Conservation (phyloP, 163 green algal genomes). For the Trebouxiophyceae sp. region DNA sequence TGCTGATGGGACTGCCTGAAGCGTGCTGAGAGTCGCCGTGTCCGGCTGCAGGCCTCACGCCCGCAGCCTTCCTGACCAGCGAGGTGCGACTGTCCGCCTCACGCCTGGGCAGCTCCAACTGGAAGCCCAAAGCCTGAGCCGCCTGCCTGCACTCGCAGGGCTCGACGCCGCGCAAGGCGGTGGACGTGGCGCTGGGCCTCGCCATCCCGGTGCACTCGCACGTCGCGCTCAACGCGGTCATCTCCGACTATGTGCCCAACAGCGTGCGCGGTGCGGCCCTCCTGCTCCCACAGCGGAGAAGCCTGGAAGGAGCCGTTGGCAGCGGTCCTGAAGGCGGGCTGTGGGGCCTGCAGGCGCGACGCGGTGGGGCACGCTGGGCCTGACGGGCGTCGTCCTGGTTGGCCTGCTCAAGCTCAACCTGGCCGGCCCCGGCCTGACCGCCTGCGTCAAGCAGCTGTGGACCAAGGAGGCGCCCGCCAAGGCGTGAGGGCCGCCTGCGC, state of each 20-base stretch:
- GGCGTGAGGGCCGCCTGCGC: too few species aligned
- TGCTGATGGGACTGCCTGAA: too few species aligned
- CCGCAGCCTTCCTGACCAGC: slow-evolving; percentile 1
- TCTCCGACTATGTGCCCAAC: slow-evolving; percentile 68
- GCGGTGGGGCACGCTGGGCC: slow-evolving; percentile 29
- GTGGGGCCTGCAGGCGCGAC: slow-evolving; percentile 19
- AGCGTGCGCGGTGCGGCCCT: background rate
- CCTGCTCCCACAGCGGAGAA: background rate
- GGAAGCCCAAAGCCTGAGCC: too few species aligned
- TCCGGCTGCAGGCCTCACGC: slow-evolving; percentile 7
- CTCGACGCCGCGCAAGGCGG: slow-evolving; percentile 28
- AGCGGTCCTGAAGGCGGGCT: background rate
- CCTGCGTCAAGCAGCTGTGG: slow-evolving; percentile 42
- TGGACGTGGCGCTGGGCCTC: slow-evolving; percentile 47
- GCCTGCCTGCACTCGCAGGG: too few species aligned
- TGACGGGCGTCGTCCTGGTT: slow-evolving; percentile 31
- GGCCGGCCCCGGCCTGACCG: slow-evolving; percentile 40
- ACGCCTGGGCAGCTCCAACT: too few species aligned
- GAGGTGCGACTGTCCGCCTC: slow-evolving; percentile 1
- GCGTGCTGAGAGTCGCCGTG: too few species aligned
- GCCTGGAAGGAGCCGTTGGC: background rate
- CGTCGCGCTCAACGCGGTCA: slow-evolving; percentile 57
- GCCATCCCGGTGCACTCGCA: slow-evolving; percentile 67
- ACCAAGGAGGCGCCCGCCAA: too few species aligned
- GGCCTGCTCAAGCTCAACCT: slow-evolving; percentile 58